Percentiles rank a stretch among this genome's conserved stretches.
phyloP scores from a whole-genome alignment of 2,329 filamentous ascomycete genomes.

The Cladobotryum mycophilum region DNA sequence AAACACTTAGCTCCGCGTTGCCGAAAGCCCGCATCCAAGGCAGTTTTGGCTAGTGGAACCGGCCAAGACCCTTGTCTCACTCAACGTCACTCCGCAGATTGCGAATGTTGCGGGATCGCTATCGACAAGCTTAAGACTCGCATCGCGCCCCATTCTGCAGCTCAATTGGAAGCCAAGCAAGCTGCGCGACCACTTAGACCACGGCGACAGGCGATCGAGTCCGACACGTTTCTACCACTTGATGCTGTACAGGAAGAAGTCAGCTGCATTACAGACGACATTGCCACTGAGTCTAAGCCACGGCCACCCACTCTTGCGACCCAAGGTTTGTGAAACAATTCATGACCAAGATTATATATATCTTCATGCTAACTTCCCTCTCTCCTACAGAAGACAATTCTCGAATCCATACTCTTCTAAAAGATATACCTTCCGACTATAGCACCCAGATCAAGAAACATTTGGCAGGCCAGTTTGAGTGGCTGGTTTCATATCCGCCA shows the following conservation, averaged over 20 bases:
- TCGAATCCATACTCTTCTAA: constrained; percentile 1
- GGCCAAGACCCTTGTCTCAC: constrained; percentile 15
- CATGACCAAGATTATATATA: background rate
- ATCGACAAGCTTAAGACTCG: constrained; percentile 6
- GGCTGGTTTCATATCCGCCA: constrained; percentile 37
- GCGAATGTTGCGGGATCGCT: constrained; percentile 4
- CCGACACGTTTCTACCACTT: constrained; percentile 29
- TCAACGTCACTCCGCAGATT: constrained; percentile 10
- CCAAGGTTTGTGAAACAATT: constrained; percentile 6
- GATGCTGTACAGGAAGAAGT: constrained; percentile 27
- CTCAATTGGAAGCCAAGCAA: constrained; percentile 10
- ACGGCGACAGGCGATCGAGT: constrained; percentile 25
- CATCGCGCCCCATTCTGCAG: constrained; percentile 12
- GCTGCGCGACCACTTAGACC: constrained; percentile 17
- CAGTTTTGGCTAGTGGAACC: constrained; percentile 6
- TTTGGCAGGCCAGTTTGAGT: constrained; percentile 45
- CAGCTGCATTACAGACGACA: background rate
- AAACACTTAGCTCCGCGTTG: constrained; percentile 22
- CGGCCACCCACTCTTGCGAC: background rate
- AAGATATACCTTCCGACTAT: constrained; percentile 19
- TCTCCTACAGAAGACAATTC: constrained; percentile 3
- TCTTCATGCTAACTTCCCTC: background rate
- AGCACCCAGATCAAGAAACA: constrained; percentile 35
- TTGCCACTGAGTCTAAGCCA: constrained; percentile 5
- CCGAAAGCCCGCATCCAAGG: constrained; percentile 15